A percentile compares a stretch with the other conserved stretches of the same genome.
Conservation (phyloP, 176 grass and related monocot genomes). For the Avena atlantica region DNA sequence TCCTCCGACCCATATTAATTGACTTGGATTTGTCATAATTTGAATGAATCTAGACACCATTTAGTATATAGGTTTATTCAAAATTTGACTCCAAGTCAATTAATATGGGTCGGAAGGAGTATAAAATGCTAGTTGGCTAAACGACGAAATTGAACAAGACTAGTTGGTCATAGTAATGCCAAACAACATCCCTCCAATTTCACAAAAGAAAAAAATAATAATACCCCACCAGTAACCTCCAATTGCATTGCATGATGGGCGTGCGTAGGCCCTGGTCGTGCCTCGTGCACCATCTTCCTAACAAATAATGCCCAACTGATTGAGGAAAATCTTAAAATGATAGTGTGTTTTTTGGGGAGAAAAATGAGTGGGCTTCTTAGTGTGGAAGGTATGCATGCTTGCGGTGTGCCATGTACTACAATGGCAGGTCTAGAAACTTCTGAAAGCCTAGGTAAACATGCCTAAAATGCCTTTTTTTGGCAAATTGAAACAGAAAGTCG, state of each 20-base stretch:
- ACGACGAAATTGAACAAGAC: background rate
- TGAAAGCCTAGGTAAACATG: no score
- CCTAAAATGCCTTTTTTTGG: no score
- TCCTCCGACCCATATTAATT: no score
- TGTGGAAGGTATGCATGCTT: conserved; percentile 28
- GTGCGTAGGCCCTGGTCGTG: background rate
- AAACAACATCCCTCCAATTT: background rate
- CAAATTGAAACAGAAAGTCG: no score
- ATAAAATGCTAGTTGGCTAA: background rate
- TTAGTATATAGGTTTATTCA: no score
- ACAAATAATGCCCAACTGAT: background rate
- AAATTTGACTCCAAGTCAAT: no score
- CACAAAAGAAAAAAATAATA: background rate
- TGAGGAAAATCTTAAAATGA: no score
- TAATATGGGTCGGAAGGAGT: no score
- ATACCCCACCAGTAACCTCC: background rate
- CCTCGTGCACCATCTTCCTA: background rate
- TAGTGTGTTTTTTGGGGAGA: no score
- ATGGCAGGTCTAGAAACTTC: no score
- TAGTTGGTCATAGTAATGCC: background rate
- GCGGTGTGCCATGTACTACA: background rate
- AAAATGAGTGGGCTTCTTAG: background rate
- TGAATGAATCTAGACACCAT: no score
- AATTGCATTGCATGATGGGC: background rate
- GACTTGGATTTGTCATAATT: no score